These are phyloP conservation scores for Cardiosporidium cionae DNA, from an alignment of 169 alveolate genomes.

Conservation along the genomic window DNA sequence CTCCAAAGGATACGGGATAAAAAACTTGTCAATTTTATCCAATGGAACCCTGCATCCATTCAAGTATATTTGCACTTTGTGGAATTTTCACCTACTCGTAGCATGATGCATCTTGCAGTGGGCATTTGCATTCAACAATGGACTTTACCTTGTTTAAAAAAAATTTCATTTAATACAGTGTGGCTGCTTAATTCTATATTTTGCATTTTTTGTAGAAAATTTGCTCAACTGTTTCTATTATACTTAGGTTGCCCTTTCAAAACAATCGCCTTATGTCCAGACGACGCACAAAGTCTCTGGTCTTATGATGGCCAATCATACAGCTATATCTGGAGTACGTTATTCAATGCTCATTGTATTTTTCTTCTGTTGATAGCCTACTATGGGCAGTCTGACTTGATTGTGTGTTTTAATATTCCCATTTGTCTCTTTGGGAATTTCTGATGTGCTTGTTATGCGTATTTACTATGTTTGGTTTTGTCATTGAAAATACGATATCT, in stretches of 20 bases:
- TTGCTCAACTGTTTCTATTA: no score
- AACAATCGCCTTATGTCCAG: slow-evolving; percentile 89
- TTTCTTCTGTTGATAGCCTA: neutral
- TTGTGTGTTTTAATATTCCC: neutral
- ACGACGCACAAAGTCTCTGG: slow-evolving; percentile 95
- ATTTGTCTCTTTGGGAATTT: neutral
- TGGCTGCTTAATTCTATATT: no score
- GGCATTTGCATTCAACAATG: no score
- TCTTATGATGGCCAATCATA: slow-evolving; percentile 96
- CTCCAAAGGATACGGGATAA: slow-evolving; percentile 84
- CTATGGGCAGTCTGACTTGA: neutral
- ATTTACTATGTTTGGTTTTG: no score
- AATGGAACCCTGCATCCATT: slow-evolving; percentile 99
- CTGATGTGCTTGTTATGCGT: neutral
- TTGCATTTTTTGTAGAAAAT: no score
- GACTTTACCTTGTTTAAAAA: no score
- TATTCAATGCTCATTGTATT: neutral
- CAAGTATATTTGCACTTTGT: slow-evolving; percentile 50
- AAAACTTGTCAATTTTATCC: slow-evolving; percentile 69
- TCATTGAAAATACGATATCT: no score
- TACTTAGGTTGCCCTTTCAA: slow-evolving; percentile 88
- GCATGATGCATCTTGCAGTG: no score
- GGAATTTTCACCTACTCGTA: no score
- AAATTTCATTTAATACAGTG: no score
- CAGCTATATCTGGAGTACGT: slow-evolving; percentile 83